phyloP scores from a whole-genome alignment of 352 stramenopile genomes.

The Globisporangium cederbergense region DNA sequence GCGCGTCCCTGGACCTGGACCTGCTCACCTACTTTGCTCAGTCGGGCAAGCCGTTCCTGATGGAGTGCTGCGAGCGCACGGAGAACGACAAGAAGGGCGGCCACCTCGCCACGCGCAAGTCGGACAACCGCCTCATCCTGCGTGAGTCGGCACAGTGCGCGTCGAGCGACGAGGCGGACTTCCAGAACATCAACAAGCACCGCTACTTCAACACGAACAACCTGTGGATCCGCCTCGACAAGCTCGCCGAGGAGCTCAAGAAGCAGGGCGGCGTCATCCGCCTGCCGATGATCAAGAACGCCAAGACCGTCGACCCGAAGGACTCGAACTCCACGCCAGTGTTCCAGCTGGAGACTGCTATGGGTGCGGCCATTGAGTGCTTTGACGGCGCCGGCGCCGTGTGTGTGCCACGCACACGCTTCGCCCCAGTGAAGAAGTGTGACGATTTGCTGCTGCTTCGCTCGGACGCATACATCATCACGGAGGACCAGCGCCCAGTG shows the following conservation, averaged over 20 bases:
- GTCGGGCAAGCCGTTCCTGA: conserved; percentile 87
- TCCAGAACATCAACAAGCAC: conserved; percentile 88
- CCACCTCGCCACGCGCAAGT: conserved; percentile 90
- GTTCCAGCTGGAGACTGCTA: conserved; percentile 85
- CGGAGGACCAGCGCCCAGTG: conserved; percentile 92
- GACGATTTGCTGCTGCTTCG: conserved; percentile 90
- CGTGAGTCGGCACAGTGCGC: conserved; percentile 91
- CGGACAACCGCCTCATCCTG: conserved; percentile 94
- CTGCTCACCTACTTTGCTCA: conserved; percentile 88
- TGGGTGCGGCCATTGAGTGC: conserved; percentile 87
- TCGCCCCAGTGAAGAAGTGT: conserved; percentile 88
- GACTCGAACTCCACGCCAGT: conserved; percentile 80
- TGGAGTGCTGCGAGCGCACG: conserved; percentile 97
- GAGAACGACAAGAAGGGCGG: conserved; percentile 99
- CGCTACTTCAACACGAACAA: conserved; percentile 91
- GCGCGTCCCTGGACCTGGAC: conserved; percentile 77
- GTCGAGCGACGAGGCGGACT: conserved; percentile 69
- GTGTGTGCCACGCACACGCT: conserved; percentile 85
- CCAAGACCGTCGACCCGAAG: conserved; percentile 87
- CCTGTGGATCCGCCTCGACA: conserved; percentile 87
- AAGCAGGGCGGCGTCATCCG: conserved; percentile 80
- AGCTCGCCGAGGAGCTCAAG: conserved; percentile 75
- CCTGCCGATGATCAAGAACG: conserved; percentile 88
- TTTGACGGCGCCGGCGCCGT: conserved; percentile 85
- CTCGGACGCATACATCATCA: conserved; percentile 98